Percentiles rank a stretch among this genome's conserved stretches.
phyloP scores from a whole-genome alignment of 768 basidiomycete genomes.

The Amanita pallidorosea region DNA sequence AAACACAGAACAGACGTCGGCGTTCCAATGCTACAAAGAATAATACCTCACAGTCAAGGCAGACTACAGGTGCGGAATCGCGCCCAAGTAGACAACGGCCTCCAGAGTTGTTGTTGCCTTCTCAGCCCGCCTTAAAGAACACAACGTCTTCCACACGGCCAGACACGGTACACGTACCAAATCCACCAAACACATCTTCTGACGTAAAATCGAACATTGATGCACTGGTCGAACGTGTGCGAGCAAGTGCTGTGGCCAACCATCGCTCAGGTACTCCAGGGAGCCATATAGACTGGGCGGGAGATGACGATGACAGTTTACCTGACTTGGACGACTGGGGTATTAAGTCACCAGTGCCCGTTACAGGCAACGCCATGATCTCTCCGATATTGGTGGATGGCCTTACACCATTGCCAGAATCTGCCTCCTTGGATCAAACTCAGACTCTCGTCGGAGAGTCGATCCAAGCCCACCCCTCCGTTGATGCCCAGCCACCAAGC shows the following conservation, averaged over 20 bases:
- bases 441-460: background rate
- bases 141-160: background rate
- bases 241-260: conserved; percentile 62
- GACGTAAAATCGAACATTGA: conserved; percentile 59
- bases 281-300: conserved; percentile 84
- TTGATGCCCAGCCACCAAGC: background rate
- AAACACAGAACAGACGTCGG: conserved; percentile 36
- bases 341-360: conserved; percentile 32
- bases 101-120: conserved; percentile 15
- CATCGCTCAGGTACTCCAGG: conserved; percentile 60
- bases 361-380: conserved; percentile 31
- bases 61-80: background rate
- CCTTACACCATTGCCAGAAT: conserved; percentile 43
- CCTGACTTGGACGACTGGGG: conserved; percentile 87
- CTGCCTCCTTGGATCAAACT: background rate
- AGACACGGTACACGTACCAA: background rate
- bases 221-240: conserved; percentile 67
- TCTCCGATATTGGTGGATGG: conserved; percentile 62
- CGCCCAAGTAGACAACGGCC: conserved; percentile 6
- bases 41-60: background rate
- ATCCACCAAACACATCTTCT: conserved; percentile 12
- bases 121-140: background rate
- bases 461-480: background rate
- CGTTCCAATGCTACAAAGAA: conserved; percentile 32
- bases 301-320: conserved; percentile 73